Evolutionary conservation across 305 asterid species (phyloP).

Genomic region (Fraxinus sp.): DNA sequence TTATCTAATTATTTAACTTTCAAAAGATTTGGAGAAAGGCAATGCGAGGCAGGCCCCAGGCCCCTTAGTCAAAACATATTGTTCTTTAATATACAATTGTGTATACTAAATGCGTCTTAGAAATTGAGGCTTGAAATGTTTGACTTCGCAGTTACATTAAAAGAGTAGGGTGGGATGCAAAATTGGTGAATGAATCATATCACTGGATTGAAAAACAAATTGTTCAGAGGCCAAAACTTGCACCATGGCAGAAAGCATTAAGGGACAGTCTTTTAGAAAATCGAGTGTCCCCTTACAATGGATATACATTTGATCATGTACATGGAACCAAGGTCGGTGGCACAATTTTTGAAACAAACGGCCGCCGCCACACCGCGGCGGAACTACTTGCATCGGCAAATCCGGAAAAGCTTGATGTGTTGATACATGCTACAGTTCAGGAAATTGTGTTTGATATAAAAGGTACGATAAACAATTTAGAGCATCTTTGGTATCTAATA

Average conservation of each 20-base stretch:
- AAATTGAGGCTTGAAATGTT: not conserved
- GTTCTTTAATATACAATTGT: too few relatives aligned
- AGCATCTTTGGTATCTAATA: too few relatives aligned
- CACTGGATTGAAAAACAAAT: constrained; percentile 86
- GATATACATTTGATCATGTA: constrained; percentile 80
- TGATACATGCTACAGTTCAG: constrained; percentile 74
- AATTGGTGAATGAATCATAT: constrained; percentile 75
- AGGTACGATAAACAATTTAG: constrained; percentile 31
- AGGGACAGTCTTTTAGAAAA: constrained; percentile 67
- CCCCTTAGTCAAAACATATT: too few relatives aligned
- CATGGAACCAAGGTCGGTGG: constrained; percentile 97
- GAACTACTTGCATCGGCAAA: constrained; percentile 73
- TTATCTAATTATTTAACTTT: too few relatives aligned
- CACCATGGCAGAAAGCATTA: constrained; percentile 72
- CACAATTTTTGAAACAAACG: constrained; percentile 73
- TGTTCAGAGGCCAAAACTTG: constrained; percentile 63
- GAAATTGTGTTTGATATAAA: constrained; percentile 63
- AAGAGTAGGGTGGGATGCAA: constrained; percentile 73
- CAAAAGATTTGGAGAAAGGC: too few relatives aligned
- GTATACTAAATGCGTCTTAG: too few relatives aligned
- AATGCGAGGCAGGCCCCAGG: too few relatives aligned
- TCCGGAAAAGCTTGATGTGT: constrained; percentile 56
- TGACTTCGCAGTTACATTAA: constrained; percentile 52
- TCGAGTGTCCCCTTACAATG: constrained; percentile 84
- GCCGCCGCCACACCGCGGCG: constrained; percentile 83